Base-by-base conservation (phyloP, 148 eudicot species). In the Chenopodium berlandieri region DNA sequence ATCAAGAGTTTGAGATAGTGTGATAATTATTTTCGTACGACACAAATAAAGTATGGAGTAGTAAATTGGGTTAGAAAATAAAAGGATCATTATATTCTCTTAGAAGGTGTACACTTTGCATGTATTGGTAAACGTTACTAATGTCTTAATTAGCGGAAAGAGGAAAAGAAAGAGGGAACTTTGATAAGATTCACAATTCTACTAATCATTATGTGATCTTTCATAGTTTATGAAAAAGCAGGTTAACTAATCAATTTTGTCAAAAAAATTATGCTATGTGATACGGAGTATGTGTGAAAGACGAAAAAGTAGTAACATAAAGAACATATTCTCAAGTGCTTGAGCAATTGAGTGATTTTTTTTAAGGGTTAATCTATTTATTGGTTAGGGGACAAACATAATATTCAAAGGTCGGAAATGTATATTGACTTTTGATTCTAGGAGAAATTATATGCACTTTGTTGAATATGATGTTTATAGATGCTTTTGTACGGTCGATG, bases 191-290 rank as follows among this genome's bases (percentile, higher is more conserved):
- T 71, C 70, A 78, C 16, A 30, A 17, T 71, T 72, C 71, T 82
- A 19, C 37, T 47, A 78, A 78, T 83, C 82, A 83, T 83, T 79
- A 78, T 83, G 58, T 7, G 60, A 83, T 83, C 67, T 83, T 73
- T 79, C 79, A 69, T 74, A 73, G 74, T 79, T 83, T 62, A 74
- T 22, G 70, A 20, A 70, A 78, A 64, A 46, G 7, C 10, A 50
- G 17, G 30, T 83, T 64, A 76, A 56, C 60, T 40, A 1, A 54
- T 52, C 79, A 73, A 27, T n/a, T 73, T 72, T 67, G 85, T 83
- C 71, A 67, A 83, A 75, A 50, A 46, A 27, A 40, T 65, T 52
- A 40, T 78, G 78, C 46, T 64, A 69, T 50, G 11, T 50, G n/a
- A 40, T 40, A 40, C 6, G 44, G 7, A 40, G 32, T 9, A 44